phyloP scores from a whole-genome alignment of 495 filamentous ascomycete genomes.

The Cetradonia linearis region DNA sequence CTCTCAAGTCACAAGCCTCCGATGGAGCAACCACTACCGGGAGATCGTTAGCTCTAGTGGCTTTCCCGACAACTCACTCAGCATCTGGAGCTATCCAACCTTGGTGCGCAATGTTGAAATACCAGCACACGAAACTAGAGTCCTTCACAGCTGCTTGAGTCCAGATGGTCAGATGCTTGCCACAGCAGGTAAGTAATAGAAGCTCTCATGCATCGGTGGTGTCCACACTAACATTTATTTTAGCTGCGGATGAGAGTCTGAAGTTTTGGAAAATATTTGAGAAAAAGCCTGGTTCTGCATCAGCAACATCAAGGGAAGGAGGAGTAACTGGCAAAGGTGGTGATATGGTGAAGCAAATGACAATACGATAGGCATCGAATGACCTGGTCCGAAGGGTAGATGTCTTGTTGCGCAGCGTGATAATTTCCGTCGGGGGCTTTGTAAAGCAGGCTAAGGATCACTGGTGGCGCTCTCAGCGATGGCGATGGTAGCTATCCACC shows the following conservation, averaged over 20 bases:
- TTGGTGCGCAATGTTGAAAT: conserved; percentile 96
- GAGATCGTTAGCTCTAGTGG: conserved; percentile 96
- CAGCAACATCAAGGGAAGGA: conserved; percentile 45
- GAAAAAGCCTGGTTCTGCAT: conserved; percentile 72
- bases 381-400: conserved; percentile 29
- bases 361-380: conserved; percentile 57
- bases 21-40: conserved; percentile 93
- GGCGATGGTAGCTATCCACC: not conserved
- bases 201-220: conserved; percentile 9
- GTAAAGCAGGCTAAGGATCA: not conserved
- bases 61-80: conserved; percentile 96
- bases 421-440: not conserved
- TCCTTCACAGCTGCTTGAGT: conserved; percentile 88
- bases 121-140: conserved; percentile 94
- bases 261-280: conserved; percentile 99
- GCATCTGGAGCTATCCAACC: conserved; percentile 97
- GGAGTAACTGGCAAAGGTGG: conserved; percentile 50
- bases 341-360: conserved; percentile 89
- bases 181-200: conserved; percentile 53
- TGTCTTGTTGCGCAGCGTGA: conserved; percentile 13
- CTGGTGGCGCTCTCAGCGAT: not conserved
- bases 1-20: conserved; percentile 87
- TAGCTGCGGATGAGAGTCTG: conserved; percentile 83
- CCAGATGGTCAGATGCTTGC: conserved; percentile 96
- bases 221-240: conserved; percentile 10